Evolutionary conservation across 768 basidiomycete genomes (phyloP), one percentile per base, ranked within the genome.

Genomic region (Naganishia vaughanmartiniae): DNA sequence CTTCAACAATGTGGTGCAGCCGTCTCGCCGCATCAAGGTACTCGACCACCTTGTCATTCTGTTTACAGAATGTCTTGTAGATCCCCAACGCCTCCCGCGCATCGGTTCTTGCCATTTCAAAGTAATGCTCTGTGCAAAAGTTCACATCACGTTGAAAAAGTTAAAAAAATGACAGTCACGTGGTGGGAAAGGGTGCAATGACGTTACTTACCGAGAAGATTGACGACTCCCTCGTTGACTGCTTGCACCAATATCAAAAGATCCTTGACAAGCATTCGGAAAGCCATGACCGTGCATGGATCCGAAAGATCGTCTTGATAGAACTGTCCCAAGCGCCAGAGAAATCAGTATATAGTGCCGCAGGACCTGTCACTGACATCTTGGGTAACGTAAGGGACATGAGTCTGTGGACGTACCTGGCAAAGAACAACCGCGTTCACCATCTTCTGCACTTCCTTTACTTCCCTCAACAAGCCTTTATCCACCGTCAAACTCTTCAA

Each of bases 51-150:
- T 88, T 84, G 76, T 97, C 93, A 0, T 95, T 93, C 80, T 98
- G 92, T 60, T 86, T 88, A 82, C 94, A 97, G 82, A 99, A 99
- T 71, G 89, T 87, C 67, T 92, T 90, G 83, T 99, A 99, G 72
- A 98, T 88, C 21, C 83, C 81, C 30, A 98, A 86, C 1, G 95
- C 91, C 36, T 90, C 88, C 45, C 86, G 83, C 0, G 95, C 96
- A 77, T 98, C 95, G n/a, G 88, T 81, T 73, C 90, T 90, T 0
- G 93, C 92, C 96, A 98, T 98, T 79, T 96, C 94, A 76, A 98
- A 97, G 82, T 96, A 99, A 82, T 95, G 90, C 77, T 97, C 93
- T 85, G 71, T 4, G n/a, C 14, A 33, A 1, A 56, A 31, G 26
- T 36, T 15, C 26, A 26, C 24, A 4, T 54, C 34, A 26, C 66